Conservation (phyloP, 1,284 basidiomycete species). For the Garcileccinum viscosum region DNA sequence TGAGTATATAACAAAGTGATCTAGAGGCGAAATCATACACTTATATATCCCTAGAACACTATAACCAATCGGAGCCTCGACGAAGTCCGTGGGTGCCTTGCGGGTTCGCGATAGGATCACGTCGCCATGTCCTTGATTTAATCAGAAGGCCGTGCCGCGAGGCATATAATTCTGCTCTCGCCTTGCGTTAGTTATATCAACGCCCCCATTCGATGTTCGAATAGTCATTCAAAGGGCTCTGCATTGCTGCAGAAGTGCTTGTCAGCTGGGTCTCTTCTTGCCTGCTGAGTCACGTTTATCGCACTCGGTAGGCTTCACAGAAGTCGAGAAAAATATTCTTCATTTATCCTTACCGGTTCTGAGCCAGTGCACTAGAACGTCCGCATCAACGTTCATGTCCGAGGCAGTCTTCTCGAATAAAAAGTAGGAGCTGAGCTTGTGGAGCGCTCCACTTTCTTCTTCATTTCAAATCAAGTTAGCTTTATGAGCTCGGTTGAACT, state of each 20-base stretch:
- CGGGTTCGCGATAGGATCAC: not conserved
- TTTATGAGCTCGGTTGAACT: too few relatives aligned
- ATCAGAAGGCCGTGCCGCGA: not conserved
- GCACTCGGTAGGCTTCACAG: too few relatives aligned
- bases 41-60: not conserved
- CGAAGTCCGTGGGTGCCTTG: not conserved
- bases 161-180: not conserved
- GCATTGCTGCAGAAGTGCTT: not conserved
- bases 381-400: not conserved
- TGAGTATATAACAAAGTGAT: not conserved
- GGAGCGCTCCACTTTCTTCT: too few relatives aligned
- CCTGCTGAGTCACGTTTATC: too few relatives aligned
- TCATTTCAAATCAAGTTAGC: too few relatives aligned
- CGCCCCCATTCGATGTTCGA: not conserved
- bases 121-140: not conserved
- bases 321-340: too few relatives aligned
- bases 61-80: not conserved
- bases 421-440: too few relatives aligned
- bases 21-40: not conserved
- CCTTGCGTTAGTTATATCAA: not conserved
- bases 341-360: too few relatives aligned
- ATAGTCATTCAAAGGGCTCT: not conserved
- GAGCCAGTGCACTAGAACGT: not conserved
- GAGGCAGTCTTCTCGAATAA: too few relatives aligned
- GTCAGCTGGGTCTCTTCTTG: too few relatives aligned